Base-by-base conservation (phyloP, 2,329 filamentous ascomycete genomes). In the Sodiomyces alkalinus region DNA sequence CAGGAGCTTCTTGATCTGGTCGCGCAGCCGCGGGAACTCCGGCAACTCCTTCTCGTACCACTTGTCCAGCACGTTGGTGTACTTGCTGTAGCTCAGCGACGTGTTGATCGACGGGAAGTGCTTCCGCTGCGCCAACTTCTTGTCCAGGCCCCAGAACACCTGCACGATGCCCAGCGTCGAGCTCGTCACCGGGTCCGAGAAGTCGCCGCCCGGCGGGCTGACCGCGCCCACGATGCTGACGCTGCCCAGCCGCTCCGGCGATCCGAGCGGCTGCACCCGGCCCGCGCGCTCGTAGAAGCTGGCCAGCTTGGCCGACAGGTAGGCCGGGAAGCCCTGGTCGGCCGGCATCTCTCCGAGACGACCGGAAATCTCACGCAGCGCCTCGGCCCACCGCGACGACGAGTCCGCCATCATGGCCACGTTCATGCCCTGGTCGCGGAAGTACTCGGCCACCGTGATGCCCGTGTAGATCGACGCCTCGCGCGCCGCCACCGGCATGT, bases 351-450 rank as follows among this genome's bases (percentile, higher is more conserved):
- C 90, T 68, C 90, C 90, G 35, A 98, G 68, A 69, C 90, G 90
- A 67, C 90, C 90, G 19, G 90, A 98, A 54, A 98, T 77, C 57
- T 98, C 90, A 80, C 90, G 85, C 52, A 98, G 72, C 49, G 90
- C 90, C 63, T 98, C 90, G 39, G 90, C 90, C 90, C 90, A 98
- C 41, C 90, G 85, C 30, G 90, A 98, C 29, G 87, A 80, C 11
- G 90, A 96, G 58, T 98, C 90, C 39, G 90, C 90, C 90, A 98
- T 98, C 90, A 98, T 98, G 45, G 90, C 87, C 21, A 98, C 90
- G 52, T 93, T 71, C 58, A 96, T 87, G 39, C 90, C 90, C 57
- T 93, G 83, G 49, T 98, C 90, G 41, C 90, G 72, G 65, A 96
- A 96, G 48, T 98, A 98, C 52, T 98, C 90, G 22, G 83, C 81